Base-by-base conservation (phyloP, 2,329 filamentous ascomycete genomes). In the Ophiocordyceps sinensis region DNA sequence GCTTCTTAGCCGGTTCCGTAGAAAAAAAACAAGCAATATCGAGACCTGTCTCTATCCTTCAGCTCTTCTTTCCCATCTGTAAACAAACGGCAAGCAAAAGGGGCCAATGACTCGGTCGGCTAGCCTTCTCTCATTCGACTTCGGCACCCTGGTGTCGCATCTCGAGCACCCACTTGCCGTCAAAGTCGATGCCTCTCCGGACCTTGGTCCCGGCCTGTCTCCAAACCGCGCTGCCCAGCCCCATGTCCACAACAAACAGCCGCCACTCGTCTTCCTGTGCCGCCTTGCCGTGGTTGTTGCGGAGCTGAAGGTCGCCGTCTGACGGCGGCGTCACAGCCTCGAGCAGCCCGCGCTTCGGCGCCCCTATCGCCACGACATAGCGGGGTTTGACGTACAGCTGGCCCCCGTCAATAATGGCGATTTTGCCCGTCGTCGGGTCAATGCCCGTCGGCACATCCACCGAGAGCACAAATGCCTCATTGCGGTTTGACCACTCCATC, bases 371-470 rank as follows among this genome's bases (percentile, higher is more conserved):
- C 4, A 94, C 79, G 21, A 96, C 79, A 45, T 83, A 86, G 41
- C 85, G 82, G 0, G 87, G 80, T 45, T 83, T 78, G 39, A 95
- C 76, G 49, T 86, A 87, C 3, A 96, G 68, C 32, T 79, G 78
- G 40, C 81, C 75, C 3, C 85, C 85, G 54, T 95, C 87, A 35
- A 76, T 73, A 39, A 75, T 64, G 43, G 69, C 73, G 14, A 75
- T 70, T 55, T 73, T 73, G 52, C 86, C 86, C 32, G 78, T 80
- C 0, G 79, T 77, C 3, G 85, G 85, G 47, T 89, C 86, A 39
- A 94, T 77, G 5, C 91, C 91, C 0, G 85, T 89, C 1, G 91
- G 91, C 6, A 93, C 77, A 56, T 94, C 89, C n/a, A 98, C 76
- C 0, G 87, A 84, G 17, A 98, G 65, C 3, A 91, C 81, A 43